Percentiles rank a stretch among this genome's conserved stretches.
phyloP scores from a whole-genome alignment of 768 basidiomycete species.

The Xerocomellus dryophilus region DNA sequence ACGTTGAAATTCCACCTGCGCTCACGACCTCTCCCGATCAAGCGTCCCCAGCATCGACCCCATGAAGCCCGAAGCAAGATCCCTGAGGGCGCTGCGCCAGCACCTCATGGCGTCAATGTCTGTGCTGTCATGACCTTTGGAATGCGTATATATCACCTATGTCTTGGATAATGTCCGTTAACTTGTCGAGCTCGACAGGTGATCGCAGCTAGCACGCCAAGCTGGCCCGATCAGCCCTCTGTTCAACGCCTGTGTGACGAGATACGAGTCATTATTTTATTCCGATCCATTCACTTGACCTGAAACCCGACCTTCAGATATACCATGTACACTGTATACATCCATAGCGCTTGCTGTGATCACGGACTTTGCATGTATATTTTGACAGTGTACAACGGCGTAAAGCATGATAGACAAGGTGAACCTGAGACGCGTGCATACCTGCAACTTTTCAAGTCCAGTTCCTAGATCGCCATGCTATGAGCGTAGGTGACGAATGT shows the following conservation, averaged over 20 bases:
- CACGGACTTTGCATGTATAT: not conserved
- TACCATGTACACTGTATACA: conserved; percentile 19
- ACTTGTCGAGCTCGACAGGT: not conserved
- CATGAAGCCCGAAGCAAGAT: not conserved
- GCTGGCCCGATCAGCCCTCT: not conserved
- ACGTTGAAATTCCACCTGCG: conserved; percentile 1
- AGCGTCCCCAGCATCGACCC: not conserved
- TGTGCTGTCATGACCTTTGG: conserved; percentile 1
- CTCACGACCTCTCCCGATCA: not conserved
- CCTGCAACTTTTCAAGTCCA: too few species aligned
- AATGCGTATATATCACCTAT: not conserved
- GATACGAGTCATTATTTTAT: not conserved
- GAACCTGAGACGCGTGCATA: not conserved
- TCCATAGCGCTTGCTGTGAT: too few species aligned
- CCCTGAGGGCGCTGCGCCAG: not conserved
- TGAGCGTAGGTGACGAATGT: too few species aligned
- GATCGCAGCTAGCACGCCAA: not conserved
- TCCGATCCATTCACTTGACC: not conserved
- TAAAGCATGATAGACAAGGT: not conserved
- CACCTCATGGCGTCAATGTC: conserved; percentile 3
- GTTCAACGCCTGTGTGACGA: not conserved
- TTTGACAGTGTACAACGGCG: not conserved
- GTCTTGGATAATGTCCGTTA: conserved; percentile 14
- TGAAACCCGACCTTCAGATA: not conserved
- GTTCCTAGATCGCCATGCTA: not conserved